Evolutionary conservation across 257 asterid species (phyloP).

Genomic region (Capsicum pubescens): DNA sequence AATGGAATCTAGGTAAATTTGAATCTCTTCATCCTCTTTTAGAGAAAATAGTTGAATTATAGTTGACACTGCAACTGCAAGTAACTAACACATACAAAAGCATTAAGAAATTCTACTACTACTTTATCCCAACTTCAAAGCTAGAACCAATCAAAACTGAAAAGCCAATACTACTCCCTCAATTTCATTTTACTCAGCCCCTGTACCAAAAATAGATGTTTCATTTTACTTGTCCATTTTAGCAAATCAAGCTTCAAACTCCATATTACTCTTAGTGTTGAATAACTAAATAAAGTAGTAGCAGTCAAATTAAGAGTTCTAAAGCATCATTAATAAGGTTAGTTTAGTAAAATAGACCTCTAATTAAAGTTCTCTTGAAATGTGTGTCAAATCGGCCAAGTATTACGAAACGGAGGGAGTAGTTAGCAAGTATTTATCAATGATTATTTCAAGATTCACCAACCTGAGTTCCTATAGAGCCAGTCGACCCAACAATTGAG

Average conservation of each 20-base stretch:
- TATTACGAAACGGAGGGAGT: no score
- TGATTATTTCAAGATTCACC: background rate
- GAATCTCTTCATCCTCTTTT: slow-evolving; percentile 24
- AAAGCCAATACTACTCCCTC: background rate
- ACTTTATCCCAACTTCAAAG: background rate
- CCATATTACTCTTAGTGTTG: no score
- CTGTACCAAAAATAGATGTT: no score
- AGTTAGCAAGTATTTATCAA: background rate
- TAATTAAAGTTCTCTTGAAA: no score
- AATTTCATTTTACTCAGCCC: no score
- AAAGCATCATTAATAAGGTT: no score
- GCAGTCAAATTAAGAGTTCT: no score
- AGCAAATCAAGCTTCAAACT: no score
- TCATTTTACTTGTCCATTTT: no score
- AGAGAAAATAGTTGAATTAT: background rate
- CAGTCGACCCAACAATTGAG: slow-evolving; percentile 94
- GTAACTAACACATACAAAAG: slow-evolving; percentile 25
- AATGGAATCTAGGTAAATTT: slow-evolving; percentile 23
- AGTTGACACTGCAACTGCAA: slow-evolving; percentile 9
- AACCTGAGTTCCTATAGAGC: slow-evolving; percentile 99
- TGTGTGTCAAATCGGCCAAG: no score
- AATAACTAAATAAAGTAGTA: no score
- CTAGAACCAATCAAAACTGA: background rate
- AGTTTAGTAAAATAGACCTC: no score
- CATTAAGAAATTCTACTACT: background rate